Evolutionary conservation across 1,284 basidiomycete species (phyloP).

Genomic region (Irpex lacteus): DNA sequence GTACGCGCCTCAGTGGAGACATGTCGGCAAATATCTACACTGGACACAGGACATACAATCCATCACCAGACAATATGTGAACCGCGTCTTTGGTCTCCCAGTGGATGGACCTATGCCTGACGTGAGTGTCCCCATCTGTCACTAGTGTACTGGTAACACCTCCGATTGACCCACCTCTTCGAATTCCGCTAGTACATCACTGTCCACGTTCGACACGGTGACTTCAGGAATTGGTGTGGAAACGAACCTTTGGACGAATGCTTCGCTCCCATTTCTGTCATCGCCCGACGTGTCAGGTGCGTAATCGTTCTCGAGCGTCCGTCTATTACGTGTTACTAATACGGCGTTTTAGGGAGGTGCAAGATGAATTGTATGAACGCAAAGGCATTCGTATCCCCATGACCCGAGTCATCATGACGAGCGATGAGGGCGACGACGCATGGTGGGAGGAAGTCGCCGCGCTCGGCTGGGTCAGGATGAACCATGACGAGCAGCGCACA

Average conservation of each 20-base stretch:
- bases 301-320: slow-evolving; percentile 1
- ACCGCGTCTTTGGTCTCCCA: slow-evolving; percentile 36
- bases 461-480: slow-evolving; percentile 58
- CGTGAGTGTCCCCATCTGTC: slow-evolving; percentile 27
- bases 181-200: slow-evolving; percentile 49
- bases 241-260: slow-evolving; percentile 47
- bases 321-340: background rate
- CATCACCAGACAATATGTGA: slow-evolving; percentile 39
- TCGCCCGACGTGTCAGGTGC: slow-evolving; percentile 50
- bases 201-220: slow-evolving; percentile 61
- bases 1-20: slow-evolving; percentile 48
- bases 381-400: slow-evolving; percentile 45
- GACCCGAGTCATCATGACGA: slow-evolving; percentile 66
- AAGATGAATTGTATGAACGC: slow-evolving; percentile 46
- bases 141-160: background rate
- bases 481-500: slow-evolving; percentile 51
- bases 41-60: slow-evolving; percentile 39
- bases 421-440: slow-evolving; percentile 59
- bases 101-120: slow-evolving; percentile 38
- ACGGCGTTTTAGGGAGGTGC: slow-evolving; percentile 43
- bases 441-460: slow-evolving; percentile 65
- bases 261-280: slow-evolving; percentile 56
- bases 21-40: slow-evolving; percentile 42
- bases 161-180: slow-evolving; percentile 25
- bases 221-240: slow-evolving; percentile 53